These are phyloP conservation scores for Tremella mesenterica DNA, from an alignment of 768 basidiomycete genomes.

Conservation along the genomic window DNA sequence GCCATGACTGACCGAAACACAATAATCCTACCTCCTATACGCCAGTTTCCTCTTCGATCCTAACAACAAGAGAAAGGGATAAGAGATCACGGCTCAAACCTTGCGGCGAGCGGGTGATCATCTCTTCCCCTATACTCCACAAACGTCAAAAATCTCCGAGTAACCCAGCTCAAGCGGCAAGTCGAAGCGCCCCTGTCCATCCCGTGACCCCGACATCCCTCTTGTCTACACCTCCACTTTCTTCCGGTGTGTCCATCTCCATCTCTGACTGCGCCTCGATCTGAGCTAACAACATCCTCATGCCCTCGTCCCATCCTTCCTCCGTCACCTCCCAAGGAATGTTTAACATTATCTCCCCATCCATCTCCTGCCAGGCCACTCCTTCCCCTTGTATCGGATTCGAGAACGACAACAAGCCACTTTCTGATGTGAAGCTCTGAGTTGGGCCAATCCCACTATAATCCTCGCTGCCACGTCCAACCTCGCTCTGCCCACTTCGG, in stretches of 20 bases:
- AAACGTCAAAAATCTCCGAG: background rate
- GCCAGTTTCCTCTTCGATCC: too few species aligned
- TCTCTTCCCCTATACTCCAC: conserved; percentile 21
- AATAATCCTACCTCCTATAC: too few species aligned
- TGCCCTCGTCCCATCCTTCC: conserved; percentile 35
- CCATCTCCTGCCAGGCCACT: conserved; percentile 4
- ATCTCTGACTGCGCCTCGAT: conserved; percentile 26
- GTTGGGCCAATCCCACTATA: conserved; percentile 27
- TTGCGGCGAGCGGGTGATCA: conserved; percentile 33
- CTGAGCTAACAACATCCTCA: conserved; percentile 26
- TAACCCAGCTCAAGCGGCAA: background rate
- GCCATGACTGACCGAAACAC: too few species aligned
- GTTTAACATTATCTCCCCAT: conserved; percentile 5
- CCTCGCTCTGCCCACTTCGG: conserved; percentile 12
- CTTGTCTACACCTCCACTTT: background rate
- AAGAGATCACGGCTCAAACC: conserved; percentile 41
- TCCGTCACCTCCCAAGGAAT: conserved; percentile 6
- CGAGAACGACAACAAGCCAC: background rate
- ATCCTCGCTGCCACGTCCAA: conserved; percentile 26
- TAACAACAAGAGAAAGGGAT: too few species aligned
- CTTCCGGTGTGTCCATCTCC: conserved; percentile 17
- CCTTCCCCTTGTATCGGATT: background rate
- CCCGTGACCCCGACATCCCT: background rate
- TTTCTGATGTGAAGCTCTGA: conserved; percentile 8
- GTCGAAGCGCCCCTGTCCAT: background rate